Base-by-base conservation (phyloP, 768 basidiomycete species). In the Sporobolomyces pararoseus region DNA sequence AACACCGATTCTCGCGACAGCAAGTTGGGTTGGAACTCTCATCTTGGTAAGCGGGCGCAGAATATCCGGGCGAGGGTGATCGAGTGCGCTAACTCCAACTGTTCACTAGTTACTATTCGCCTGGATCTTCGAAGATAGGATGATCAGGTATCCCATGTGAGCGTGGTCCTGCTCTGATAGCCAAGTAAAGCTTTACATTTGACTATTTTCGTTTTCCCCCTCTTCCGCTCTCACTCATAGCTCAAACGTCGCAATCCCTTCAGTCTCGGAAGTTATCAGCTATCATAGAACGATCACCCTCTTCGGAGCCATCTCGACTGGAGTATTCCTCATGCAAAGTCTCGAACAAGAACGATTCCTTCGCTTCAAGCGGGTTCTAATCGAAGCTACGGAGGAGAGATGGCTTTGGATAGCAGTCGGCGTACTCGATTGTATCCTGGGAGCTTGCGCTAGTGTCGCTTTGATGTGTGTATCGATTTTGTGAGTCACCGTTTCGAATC, bases 351-450 rank as follows among this genome's bases (percentile, higher is more conserved):
- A 72, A n/a, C 46, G 71, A 7, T 19, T 61, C 52, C 32, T 72
- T 14, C 52, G 71, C 4, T 27, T 31, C 17, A 44, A 32, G 21
- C 46, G 71, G 7, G 71, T 72, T 17, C 25, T 68, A 21, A 14
- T 32, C 13, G 71, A 72, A 27, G 71, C 66, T 9, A 72, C 46
- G 3, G 66, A 68, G 4, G 66, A 68, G 31, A n/a, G 53, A 10
- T 23, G 16, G 32, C 44, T 72, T 9, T 72, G 71, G 71, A 7
- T 37, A n/a, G 6, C 25, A 0, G 54, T 68, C 23, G 59, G 58
- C 2, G 13, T 32, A 0, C 17, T 57, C 4, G 71, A 72, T 50
- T 39, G 54, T 0, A 0, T 49, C 23, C 39, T 62, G 16, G 71
- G 59, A 2, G 2, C 27, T 0, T 2, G 27, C 9, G 66, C 19